Base-by-base conservation (phyloP, 805 yeast species). In the Wickerhamomyces bovis region DNA sequence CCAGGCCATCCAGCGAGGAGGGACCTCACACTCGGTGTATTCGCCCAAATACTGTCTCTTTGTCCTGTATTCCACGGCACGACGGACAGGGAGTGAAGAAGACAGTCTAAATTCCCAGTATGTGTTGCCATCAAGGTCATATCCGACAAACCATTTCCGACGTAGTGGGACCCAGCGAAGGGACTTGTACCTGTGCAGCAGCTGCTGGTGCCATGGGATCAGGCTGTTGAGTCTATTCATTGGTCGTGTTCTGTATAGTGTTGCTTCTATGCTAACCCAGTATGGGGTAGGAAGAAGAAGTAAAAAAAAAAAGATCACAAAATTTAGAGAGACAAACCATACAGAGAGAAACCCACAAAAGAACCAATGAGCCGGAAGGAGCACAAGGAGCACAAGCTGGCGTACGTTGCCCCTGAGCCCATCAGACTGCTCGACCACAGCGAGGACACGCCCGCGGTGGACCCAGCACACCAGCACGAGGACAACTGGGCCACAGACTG, bases 1-100 rank as follows among this genome's bases (percentile, higher is more conserved):
- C 95, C 96, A 87, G 60, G 83, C 90, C 35, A 77, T 69, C 95
- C 96, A 87, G 56, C 80, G 88, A 15, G 89, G 78, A 16, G 79
- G 77, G 7, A 70, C 62, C 53, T 78, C 80, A 52, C 83, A 82
- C 51, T 82, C 85, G 7, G 75, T 77, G 40, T 77, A 71, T n/a
- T 44, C 51, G 11, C 52, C 48, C 16, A 51, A 21, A 57, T 75
- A 76, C 5, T 70, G 60, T 46, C 71, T 70, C 39, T 71, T 69
- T 35, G 67, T 63, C 38, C 65, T 61, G 12, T 88, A 86, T 47
- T 82, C 80, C 45, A 82, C 73, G 45, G 83, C 78, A 40, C 95
- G 64, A 42, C 95, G 70, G 48, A 81, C 63, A 22, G 64, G 67
- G 54, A 78, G 70, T 44, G 61, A 58, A 55, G 75, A 72, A 49